Percentiles rank a stretch among this genome's conserved stretches.
Conservation (phyloP, 2,329 filamentous ascomycete genomes). For the Clonostachys chloroleuca region DNA sequence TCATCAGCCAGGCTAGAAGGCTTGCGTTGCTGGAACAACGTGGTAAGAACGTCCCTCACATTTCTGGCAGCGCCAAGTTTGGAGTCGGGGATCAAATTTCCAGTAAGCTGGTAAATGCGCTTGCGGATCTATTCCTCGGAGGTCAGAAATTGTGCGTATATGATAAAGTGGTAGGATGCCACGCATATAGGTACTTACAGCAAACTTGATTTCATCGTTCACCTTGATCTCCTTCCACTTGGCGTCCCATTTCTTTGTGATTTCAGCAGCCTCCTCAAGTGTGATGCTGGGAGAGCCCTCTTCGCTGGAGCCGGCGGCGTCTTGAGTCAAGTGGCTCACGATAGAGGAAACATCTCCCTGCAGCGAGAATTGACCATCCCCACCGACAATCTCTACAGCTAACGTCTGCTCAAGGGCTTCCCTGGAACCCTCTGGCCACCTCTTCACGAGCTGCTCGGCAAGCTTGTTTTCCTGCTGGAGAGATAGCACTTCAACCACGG, state of each 20-base stretch:
- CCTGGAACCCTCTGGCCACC: constrained; percentile 27
- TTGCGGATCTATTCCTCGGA: constrained; percentile 62
- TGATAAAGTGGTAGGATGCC: not conserved
- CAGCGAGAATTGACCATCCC: constrained; percentile 33
- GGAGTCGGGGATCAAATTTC: constrained; percentile 68
- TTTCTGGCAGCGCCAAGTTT: constrained; percentile 53
- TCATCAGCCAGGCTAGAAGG: constrained; percentile 59
- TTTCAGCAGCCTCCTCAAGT: constrained; percentile 31
- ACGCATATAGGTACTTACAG: constrained; percentile 46
- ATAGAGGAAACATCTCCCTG: constrained; percentile 28
- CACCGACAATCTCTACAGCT: constrained; percentile 27
- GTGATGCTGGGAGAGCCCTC: constrained; percentile 10
- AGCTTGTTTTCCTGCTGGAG: constrained; percentile 26
- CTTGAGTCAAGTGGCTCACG: constrained; percentile 20
- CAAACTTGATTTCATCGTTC: constrained; percentile 63
- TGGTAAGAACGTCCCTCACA: constrained; percentile 47
- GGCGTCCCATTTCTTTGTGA: constrained; percentile 40
- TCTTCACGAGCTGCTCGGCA: constrained; percentile 20
- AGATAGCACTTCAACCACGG: constrained; percentile 46
- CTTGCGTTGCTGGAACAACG: constrained; percentile 49
- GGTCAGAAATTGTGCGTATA: not conserved
- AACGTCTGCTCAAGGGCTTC: constrained; percentile 16
- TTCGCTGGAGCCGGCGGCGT: constrained; percentile 11
- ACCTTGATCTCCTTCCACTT: constrained; percentile 58
- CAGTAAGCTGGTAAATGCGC: constrained; percentile 76